phyloP scores from a whole-genome alignment of 371 early-diverging fungal genomes.

The Basidiobolus meristosporus region DNA sequence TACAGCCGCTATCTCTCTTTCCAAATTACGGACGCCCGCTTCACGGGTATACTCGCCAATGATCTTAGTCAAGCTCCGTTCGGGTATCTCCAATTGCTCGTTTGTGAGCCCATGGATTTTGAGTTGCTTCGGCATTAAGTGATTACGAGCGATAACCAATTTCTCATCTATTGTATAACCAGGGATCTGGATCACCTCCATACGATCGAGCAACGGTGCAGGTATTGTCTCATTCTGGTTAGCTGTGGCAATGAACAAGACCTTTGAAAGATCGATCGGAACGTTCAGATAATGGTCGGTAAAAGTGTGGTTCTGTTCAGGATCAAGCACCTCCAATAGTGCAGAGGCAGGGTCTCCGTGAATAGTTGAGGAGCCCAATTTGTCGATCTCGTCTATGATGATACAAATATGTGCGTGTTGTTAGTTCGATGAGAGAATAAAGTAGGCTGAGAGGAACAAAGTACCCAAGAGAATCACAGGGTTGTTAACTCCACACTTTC shows the following conservation, averaged over 20 bases:
- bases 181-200: slow-evolving; percentile 65
- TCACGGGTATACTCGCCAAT: slow-evolving; percentile 67
- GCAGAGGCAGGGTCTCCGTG: slow-evolving; percentile 76
- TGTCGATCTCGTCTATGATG: slow-evolving; percentile 62
- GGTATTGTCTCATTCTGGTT: slow-evolving; percentile 63
- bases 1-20: slow-evolving; percentile 54
- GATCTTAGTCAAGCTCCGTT: slow-evolving; percentile 32
- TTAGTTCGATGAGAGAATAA: not conserved
- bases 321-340: slow-evolving; percentile 71
- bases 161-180: slow-evolving; percentile 81
- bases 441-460: not conserved
- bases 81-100: slow-evolving; percentile 22
- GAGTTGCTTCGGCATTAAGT: slow-evolving; percentile 49
- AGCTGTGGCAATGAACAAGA: slow-evolving; percentile 76
- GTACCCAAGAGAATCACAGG: slow-evolving; percentile 55
- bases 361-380: slow-evolving; percentile 35
- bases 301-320: slow-evolving; percentile 66
- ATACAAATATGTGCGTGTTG: not conserved
- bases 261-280: slow-evolving; percentile 67
- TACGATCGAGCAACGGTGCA: slow-evolving; percentile 63
- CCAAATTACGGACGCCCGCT: slow-evolving; percentile 65
- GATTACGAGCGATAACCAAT: slow-evolving; percentile 20
- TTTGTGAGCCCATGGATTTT: slow-evolving; percentile 33
- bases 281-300: slow-evolving; percentile 74
- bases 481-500: slow-evolving; percentile 50